A percentile compares a stretch with the other conserved stretches of the same genome.
These are phyloP conservation scores for Polyporus arcularius DNA, from an alignment of 768 basidiomycete genomes.

Conservation along the genomic window DNA sequence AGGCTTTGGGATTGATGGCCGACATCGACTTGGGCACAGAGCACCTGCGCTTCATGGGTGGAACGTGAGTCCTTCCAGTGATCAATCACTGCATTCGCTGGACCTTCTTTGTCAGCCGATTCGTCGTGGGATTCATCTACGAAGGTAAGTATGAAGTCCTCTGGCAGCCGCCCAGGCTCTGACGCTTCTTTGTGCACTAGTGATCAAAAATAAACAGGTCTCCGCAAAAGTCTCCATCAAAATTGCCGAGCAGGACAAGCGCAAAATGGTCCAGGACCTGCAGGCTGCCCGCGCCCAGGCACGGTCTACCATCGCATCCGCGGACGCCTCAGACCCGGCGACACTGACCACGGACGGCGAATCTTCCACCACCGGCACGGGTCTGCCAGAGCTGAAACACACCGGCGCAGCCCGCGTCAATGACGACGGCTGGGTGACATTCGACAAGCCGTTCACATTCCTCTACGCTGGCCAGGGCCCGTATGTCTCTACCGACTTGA, in stretches of 20 bases:
- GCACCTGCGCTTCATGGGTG: slow-evolving; percentile 85
- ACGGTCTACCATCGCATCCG: not conserved
- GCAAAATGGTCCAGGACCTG: slow-evolving; percentile 60
- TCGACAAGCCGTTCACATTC: slow-evolving; percentile 68
- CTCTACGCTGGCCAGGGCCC: slow-evolving; percentile 81
- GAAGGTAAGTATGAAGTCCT: slow-evolving; percentile 51
- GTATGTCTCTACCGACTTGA: slow-evolving; percentile 67
- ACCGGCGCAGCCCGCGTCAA: slow-evolving; percentile 34
- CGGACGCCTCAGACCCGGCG: not conserved
- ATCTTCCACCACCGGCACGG: slow-evolving; percentile 10
- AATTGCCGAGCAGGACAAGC: slow-evolving; percentile 68
- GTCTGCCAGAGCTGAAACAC: slow-evolving; percentile 50
- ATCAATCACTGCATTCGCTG: not conserved
- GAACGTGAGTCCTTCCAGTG: slow-evolving; percentile 16
- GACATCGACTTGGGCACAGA: slow-evolving; percentile 86
- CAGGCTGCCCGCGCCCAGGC: slow-evolving; percentile 35
- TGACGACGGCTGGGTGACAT: slow-evolving; percentile 66
- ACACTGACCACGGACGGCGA: not conserved
- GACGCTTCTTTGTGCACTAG: slow-evolving; percentile 33
- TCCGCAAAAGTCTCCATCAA: slow-evolving; percentile 73
- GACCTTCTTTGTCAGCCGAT: slow-evolving; percentile 50
- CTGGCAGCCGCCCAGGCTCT: not conserved
- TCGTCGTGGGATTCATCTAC: slow-evolving; percentile 68
- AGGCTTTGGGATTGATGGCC: slow-evolving; percentile 82
- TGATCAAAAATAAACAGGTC: slow-evolving; percentile 62